Base-by-base conservation (phyloP, 768 basidiomycete genomes). In the Boletus speciosus region DNA sequence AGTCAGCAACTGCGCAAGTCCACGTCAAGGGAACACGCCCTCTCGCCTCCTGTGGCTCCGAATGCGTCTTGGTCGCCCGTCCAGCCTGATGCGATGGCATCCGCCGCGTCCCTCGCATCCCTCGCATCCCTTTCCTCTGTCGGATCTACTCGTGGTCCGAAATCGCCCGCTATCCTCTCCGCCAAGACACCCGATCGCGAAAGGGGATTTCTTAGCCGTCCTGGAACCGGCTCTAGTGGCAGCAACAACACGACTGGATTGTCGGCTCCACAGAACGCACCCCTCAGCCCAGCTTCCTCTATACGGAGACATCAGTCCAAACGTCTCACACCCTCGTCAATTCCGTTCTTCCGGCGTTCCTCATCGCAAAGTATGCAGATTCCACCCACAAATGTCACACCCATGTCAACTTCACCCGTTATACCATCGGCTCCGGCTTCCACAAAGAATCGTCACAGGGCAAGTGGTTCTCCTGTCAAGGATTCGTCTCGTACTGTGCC, bases 281-380 rank as follows among this genome's bases (percentile, higher is more conserved):
- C 89, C 19, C 79, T 89, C 23, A 91, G 88, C 61, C 90, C 90
- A 32, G 76, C 84, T 19, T 78, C 83, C 16, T 89, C 88, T 15
- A 70, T 85, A 40, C 81, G 84, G 49, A 82, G 86, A 38, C 79
- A 81, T 29, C 83, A 85, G 53, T 68, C 73, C 23, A 93, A 86
- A 68, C 85, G 93, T 54, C 81, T 93, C 43, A 94, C 93, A 1
- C 93, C 93, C 1, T 93, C 91, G 27, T 90, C 91, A 14, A 96
- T 96, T 55, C 93, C 93, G 2, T 96, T 96, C 73, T 95, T 96
- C 76, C 83, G 91, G 41, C 86, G 93, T 35, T 93, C 92, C 8
- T 90, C 90, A 27, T 94, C 93, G 7, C 89, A 93, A 65, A 90
- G 88, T 14, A 86, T 90, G 80, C 86, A 90, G 57, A 69, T 85